Conservation (phyloP, 768 basidiomycete species). For the Lactarius pseudohatsudake region DNA sequence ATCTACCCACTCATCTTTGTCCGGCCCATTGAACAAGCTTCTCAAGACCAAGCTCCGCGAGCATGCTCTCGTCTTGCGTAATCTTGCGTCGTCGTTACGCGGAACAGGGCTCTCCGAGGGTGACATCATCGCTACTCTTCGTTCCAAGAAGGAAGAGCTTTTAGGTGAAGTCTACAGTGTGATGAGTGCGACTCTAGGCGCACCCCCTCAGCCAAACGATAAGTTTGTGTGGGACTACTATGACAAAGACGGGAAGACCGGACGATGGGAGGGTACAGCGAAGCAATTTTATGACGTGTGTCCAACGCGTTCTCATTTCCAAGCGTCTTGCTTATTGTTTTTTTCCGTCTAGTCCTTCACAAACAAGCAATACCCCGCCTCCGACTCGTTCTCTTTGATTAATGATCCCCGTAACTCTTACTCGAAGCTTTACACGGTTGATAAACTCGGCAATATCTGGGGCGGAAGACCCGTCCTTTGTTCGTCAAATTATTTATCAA, state of each 20-base stretch:
- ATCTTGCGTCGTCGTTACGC: conserved; percentile 54
- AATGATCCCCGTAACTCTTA: conserved; percentile 91
- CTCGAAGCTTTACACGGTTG: conserved; percentile 83
- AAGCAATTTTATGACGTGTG: conserved; percentile 66
- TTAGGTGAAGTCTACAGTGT: conserved; percentile 83
- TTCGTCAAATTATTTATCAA: conserved; percentile 41
- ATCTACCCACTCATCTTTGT: conserved; percentile 76
- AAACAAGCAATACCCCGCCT: conserved; percentile 35
- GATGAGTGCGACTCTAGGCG: conserved; percentile 83
- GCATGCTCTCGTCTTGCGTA: conserved; percentile 79
- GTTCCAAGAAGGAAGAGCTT: conserved; percentile 82
- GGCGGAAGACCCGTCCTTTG: conserved; percentile 82
- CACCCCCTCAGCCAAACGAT: conserved; percentile 72
- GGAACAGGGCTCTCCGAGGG: conserved; percentile 47
- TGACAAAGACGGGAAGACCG: conserved; percentile 71
- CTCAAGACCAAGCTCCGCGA: conserved; percentile 92
- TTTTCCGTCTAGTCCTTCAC: conserved; percentile 29
- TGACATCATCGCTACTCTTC: conserved; percentile 53
- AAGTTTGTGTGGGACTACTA: conserved; percentile 89
- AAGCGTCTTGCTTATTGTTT: conserved; percentile 23
- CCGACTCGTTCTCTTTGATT: conserved; percentile 87
- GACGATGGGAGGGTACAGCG: conserved; percentile 78
- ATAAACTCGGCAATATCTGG: conserved; percentile 92
- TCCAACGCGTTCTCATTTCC: conserved; percentile 16
- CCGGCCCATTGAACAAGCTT: conserved; percentile 69